A percentile compares a stretch with the other conserved stretches of the same genome.
These are phyloP conservation scores for Coniochaeta prunicola DNA, from an alignment of 2,329 filamentous ascomycete species.

Conservation along the genomic window DNA sequence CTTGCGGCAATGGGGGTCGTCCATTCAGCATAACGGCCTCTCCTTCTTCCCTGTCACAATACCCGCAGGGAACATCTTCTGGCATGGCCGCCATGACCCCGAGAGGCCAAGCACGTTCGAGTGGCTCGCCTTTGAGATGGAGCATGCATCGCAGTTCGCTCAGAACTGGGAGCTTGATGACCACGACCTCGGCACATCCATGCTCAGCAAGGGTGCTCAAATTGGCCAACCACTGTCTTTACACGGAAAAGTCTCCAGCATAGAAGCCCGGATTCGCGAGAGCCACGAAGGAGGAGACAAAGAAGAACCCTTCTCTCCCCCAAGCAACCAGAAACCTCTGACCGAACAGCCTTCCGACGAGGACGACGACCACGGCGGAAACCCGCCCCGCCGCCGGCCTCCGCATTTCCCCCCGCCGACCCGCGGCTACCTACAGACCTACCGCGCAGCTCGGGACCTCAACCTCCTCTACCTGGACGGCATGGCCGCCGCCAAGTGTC, in stretches of 20 bases:
- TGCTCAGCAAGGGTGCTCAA: not conserved
- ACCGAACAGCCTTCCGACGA: not conserved
- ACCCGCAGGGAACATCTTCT: slow-evolving; percentile 56
- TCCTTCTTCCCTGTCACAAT: slow-evolving; percentile 60
- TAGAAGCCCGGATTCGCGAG: not conserved
- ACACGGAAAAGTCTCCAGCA: not conserved
- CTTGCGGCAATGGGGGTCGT: slow-evolving; percentile 68
- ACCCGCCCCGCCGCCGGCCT: not conserved
- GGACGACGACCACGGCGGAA: slow-evolving; percentile 1
- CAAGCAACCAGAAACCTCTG: not conserved
- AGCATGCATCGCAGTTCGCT: slow-evolving; percentile 64
- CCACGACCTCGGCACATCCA: not conserved
- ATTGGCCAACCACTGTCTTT: not conserved
- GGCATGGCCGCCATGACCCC: slow-evolving; percentile 50
- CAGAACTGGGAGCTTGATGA: slow-evolving; percentile 8
- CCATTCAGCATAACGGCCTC: slow-evolving; percentile 69
- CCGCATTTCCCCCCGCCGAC: not conserved
- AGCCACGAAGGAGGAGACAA: not conserved
- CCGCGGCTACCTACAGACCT: slow-evolving; percentile 59
- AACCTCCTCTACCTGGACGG: slow-evolving; percentile 64
- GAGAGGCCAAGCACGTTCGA: slow-evolving; percentile 47
- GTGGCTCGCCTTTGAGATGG: slow-evolving; percentile 72
- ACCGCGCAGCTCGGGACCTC: slow-evolving; percentile 49
- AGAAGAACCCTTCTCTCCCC: not conserved
- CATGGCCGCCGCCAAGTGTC: slow-evolving; percentile 58